Evolutionary conservation across 2,329 filamentous ascomycete species (phyloP), one percentile per base, ranked within the genome.

Genomic region (Immersiporthe knoxdaviesiana): DNA sequence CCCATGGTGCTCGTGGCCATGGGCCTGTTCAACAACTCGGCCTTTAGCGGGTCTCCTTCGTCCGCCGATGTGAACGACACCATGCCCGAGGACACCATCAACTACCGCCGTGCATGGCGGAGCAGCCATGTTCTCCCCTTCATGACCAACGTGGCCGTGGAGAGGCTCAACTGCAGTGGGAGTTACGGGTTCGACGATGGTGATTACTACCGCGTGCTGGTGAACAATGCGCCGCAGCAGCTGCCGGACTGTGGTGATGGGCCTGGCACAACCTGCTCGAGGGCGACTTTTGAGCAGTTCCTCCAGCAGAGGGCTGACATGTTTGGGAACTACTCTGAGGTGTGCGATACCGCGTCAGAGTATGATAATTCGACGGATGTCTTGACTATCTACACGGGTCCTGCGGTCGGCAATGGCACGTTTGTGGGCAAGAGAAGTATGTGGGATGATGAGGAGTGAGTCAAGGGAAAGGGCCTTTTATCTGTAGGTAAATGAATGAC

Each of bases 1-100:
- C 89, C 90, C 1, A 89, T 88, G 69, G 87, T 91, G 1, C 79
- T 89, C 1, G 89, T 91, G 1, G 88, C 90, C 0, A 83, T 92
- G 78, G 90, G 90, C 0, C 81, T 92, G 5, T 92, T 91, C 82
- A 91, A 91, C 80, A 91, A 91, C 78, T 89, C 87, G 3, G 84
- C 81, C 0, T 85, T 84, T 70, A 81, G 84, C 2, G 84, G 84
- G 12, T 80, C 81, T 0, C 82, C 84, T 68, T 77, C 84, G 18
- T 70, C 52, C 5, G 27, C 75, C 18, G 79, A n/a, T n/a, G 44
- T 88, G 72, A 91, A 91, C 72, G 84, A 83, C 63, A 91, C 89
- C 2, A 91, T 92, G 85, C 90, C 90, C 0, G 79, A 85, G 0
- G 84, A 87, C 71, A 81, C 81, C 32, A 87, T 90, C 75, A 92